Conservation (phyloP, 257 asterid genomes). For the Plectranthus barbatus region DNA sequence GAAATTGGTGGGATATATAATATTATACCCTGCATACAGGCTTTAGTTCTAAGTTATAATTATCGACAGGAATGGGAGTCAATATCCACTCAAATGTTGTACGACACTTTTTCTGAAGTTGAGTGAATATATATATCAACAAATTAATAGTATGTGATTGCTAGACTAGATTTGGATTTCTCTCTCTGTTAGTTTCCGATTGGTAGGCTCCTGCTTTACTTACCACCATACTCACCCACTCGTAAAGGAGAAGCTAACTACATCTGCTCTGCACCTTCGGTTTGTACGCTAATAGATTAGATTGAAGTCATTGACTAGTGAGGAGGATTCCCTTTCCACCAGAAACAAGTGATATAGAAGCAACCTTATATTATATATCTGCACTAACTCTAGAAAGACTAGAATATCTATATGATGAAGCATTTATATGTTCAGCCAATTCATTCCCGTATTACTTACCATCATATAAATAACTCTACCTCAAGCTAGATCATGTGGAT, state of each 20-base stretch:
- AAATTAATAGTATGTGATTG: constrained; percentile 3
- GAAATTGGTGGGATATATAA: constrained; percentile 9
- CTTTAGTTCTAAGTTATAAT: constrained; percentile 51
- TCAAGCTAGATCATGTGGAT: not conserved
- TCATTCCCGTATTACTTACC: not conserved
- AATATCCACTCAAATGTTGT: constrained; percentile 22
- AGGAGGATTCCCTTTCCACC: constrained; percentile 21
- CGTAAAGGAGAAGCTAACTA: constrained; percentile 44
- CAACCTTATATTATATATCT: constrained; percentile 12
- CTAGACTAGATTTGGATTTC: constrained; percentile 6
- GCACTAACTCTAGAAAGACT: not conserved
- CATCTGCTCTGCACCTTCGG: no score
- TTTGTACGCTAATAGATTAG: no score
- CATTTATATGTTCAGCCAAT: not conserved
- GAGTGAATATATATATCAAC: constrained; percentile 13
- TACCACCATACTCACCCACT: no score
- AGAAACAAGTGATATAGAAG: constrained; percentile 32
- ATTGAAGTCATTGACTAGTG: not conserved
- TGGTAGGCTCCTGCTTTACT: constrained; percentile 39
- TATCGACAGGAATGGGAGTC: constrained; percentile 28
- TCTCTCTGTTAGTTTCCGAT: constrained; percentile 29
- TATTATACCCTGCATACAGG: constrained; percentile 16
- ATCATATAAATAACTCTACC: no score
- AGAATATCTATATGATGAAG: constrained; percentile 1
- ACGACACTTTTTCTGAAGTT: constrained; percentile 6